Evolutionary conservation across 768 basidiomycete species (phyloP), one percentile per base, ranked within the genome.

Genomic region (Peribolospora baueri): DNA sequence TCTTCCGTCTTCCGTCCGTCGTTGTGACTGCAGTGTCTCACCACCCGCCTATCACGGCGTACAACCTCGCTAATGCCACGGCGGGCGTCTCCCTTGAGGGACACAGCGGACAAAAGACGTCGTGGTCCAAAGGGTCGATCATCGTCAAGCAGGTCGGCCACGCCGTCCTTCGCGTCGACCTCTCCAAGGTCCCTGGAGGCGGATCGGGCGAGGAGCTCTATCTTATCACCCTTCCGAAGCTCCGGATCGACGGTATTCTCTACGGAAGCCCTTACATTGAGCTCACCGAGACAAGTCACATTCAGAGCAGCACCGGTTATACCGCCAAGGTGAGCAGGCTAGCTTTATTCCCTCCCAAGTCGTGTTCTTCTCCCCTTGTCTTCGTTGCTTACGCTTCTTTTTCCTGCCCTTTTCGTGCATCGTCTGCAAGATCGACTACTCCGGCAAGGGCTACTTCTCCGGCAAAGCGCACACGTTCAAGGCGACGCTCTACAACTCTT

Each of bases 391-490:
- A n/a, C 37, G 52, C 5, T 47, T 54, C 5, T 25, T 46, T 46
- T 46, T 46, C 11, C 25, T 25, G 25, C 25, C 25, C 25, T 25
- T 25, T 25, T 25, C 25, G 53, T 48, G n/a, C 47, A 39, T 48
- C 48, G 6, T 51, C 5, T 36, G 9, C 2, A 36, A 36, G 11
- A 50, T 52, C n/a, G 10, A n/a, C 14, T 50, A 50, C 52, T 53
- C 51, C 5, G 54, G 54, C 39, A 36, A 51, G 57, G 25, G 90
- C 38, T 97, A 90, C 70, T 85, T 95, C 66, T 76, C 78, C 42
- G 90, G 91, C 54, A 90, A 87, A 67, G 78, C 84, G 3, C 91
- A 98, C 70, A 72, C 79, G 3, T 93, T 88, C 76, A 90, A 87
- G 67, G 86, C 91, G 7, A 73, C 73, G 1, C 66, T 86, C n/a